Evolutionary conservation across 2,329 filamentous ascomycete genomes (phyloP), one percentile per base, ranked within the genome.

Genomic region (Phoma sp.): DNA sequence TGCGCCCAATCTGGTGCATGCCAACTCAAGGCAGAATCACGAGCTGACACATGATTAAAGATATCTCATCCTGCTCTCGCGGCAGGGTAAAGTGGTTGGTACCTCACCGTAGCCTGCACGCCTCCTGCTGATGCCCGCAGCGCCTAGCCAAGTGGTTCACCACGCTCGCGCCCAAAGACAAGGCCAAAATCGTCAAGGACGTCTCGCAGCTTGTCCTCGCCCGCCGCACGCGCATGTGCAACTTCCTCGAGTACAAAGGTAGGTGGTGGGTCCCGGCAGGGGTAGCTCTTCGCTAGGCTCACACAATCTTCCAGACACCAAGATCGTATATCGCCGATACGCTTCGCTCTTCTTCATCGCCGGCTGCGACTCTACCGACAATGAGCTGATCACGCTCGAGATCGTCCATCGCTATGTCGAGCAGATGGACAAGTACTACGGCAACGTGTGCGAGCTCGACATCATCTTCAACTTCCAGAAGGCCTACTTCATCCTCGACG

Each of bases 401-500:
- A 92, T 99, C 73, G 96, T 99, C 70, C 95, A 99, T 78, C 91
- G 95, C 78, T 99, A 99, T 76, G 95, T 99, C 73, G 95, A 99
- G 78, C 95, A 99, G 80, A 99, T 99, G 95, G 95, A 99, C 83
- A 99, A 99, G 78, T 99, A 99, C 82, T 99, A 98, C 77, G 95
- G 95, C 77, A 99, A 99, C 77, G 95, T 99, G 56, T 99, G 95
- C 87, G 95, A 99, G 80, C 86, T 99, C 62, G 93, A 98, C 77
- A 97, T 98, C 78, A 99, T 99, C 77, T 99, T 99, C 85, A 98
- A 96, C 75, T 99, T 99, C 77, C 96, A 96, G 68, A 99, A 99
- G 78, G 95, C 95, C 56, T 99, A 99, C 78, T 99, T 98, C 78
- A 99, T 99, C 66, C 86, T 99, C 41, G 95, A 99, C 75, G 95